Base-by-base conservation (phyloP, 106 monocot genomes). In the Chionographis japonica region DNA sequence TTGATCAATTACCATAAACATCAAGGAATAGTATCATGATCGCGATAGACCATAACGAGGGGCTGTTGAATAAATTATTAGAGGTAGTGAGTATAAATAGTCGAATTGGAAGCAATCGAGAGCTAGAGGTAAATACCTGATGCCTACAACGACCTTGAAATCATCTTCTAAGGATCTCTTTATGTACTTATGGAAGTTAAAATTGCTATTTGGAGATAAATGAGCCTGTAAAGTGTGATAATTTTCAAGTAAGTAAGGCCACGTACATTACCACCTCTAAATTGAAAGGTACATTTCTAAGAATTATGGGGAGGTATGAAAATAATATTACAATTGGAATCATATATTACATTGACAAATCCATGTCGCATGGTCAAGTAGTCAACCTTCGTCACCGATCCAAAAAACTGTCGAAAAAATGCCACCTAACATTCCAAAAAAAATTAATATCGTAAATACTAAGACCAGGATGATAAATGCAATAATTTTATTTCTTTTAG, bases 281-380 rank as follows among this genome's bases (percentile, higher is more conserved):
- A 1, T 27, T 27, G 27, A 27, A 1, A 27, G 27, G 1, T 27
- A 27, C 27, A 27, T 27, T 27, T 27, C 27, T 27, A 27, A 27
- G 27, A 6, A 46, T 46, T 2, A 46, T 46, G 46, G 2, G 9
- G 46, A 46, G 9, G 9, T 1, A 46, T 46, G 9, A 46, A n/a
- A 46, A 46, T 46, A 0, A 27, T 27, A 27, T 1, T 27, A 2
- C 4, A 62, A 3, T 3, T n/a, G 40, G 15, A 40, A 6, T 6
- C 8, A 37, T 16, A 52, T 18, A 50, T 72, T 76, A 86, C 83
- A 77, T 70, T 80, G 49, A 87, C 83, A 63, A 87, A 87, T 3
- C 83, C 86, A 62, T 77, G 83, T n/a, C 83, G 68, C 75, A 87
- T 63, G 10, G 86, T 77, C 41, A 87, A 70, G 63, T 87, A 83